Conservation (phyloP, 164 flowering plant species). For the Macadamia tetraphylla region DNA sequence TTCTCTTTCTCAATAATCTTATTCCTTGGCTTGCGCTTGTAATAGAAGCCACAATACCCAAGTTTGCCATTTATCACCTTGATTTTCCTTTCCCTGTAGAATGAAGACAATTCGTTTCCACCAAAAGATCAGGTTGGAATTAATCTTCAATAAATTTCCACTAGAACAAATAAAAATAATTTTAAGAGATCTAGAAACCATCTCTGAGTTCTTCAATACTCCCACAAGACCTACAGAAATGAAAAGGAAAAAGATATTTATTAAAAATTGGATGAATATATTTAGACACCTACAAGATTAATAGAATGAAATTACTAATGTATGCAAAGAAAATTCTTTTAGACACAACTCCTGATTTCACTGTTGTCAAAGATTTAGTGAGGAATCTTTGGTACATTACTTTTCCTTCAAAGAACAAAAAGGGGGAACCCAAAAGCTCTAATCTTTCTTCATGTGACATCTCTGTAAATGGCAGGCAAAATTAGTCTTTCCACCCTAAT, state of each 20-base stretch:
- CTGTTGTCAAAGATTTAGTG: background rate
- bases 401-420: conserved; percentile 21
- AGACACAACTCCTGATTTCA: background rate
- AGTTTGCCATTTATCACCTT: background rate
- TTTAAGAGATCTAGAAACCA: background rate
- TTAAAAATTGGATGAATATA: too few species aligned
- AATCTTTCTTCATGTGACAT: conserved; percentile 12
- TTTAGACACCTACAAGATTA: background rate
- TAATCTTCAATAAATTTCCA: too few species aligned
- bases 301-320: background rate
- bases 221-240: background rate
- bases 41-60: conserved; percentile 8
- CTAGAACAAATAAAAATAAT: too few species aligned
- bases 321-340: background rate
- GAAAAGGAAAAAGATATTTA: background rate
- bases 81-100: conserved; percentile 3
- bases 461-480: conserved; percentile 22
- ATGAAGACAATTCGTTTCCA: background rate
- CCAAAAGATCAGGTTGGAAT: background rate
- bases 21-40: conserved; percentile 11
- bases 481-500: conserved; percentile 22
- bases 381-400: conserved; percentile 19
- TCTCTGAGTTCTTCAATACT: background rate
- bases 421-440: conserved; percentile 15
- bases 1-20: conserved; percentile 5